Conservation (phyloP, 2,329 filamentous ascomycete genomes). For the Claviceps sp. region DNA sequence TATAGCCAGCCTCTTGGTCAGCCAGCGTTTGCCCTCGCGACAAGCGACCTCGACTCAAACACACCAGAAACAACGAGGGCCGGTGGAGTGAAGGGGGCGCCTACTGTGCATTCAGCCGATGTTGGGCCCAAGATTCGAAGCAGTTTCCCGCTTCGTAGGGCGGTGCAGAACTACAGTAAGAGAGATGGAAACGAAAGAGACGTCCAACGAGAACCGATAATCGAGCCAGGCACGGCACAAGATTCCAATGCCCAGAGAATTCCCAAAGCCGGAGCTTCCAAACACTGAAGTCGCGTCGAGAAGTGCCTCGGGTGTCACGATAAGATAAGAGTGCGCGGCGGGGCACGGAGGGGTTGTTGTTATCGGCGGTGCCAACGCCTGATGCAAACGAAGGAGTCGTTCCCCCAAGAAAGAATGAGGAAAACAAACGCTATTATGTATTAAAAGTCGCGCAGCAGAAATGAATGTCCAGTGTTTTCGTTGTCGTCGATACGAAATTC, state of each 20-base stretch:
- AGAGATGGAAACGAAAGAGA: not conserved
- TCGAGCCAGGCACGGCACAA: not conserved
- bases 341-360: conserved; percentile 6
- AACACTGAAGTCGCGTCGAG: conserved; percentile 1
- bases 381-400: not conserved
- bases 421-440: not conserved
- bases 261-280: no score
- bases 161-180: conserved; percentile 6
- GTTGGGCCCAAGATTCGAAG: conserved; percentile 15
- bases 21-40: not conserved
- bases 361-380: conserved; percentile 1
- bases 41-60: not conserved
- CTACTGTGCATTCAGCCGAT: conserved; percentile 25
- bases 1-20: conserved; percentile 14
- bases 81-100: conserved; percentile 4
- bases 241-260: no score
- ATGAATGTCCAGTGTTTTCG: conserved; percentile 2
- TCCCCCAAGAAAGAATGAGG: not conserved
- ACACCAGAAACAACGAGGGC: not conserved
- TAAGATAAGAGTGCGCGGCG: conserved; percentile 2
- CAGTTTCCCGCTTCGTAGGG: conserved; percentile 18
- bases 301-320: not conserved
- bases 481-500: conserved; percentile 4
- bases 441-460: not conserved
- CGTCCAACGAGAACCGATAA: not conserved